Conservation (phyloP, 2,329 filamentous ascomycete genomes). For the Paraphaeosphaeria minitans region DNA sequence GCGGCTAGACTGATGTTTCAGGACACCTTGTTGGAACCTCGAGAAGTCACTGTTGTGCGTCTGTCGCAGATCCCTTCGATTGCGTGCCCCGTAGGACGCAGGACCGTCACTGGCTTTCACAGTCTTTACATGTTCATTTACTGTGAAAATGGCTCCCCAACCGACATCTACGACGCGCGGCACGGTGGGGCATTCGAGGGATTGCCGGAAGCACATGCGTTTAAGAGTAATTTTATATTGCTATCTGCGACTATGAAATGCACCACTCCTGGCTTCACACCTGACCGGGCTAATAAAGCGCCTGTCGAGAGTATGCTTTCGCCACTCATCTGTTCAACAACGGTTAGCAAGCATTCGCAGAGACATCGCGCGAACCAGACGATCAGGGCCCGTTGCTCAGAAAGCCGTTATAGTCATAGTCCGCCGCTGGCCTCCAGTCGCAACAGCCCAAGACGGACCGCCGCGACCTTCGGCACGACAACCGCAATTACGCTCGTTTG, state of each 20-base stretch:
- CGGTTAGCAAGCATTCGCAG: constrained; percentile 12
- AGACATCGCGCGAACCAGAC: constrained; percentile 11
- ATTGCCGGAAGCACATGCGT: not conserved
- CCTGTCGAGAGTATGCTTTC: not conserved
- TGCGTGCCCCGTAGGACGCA: no score
- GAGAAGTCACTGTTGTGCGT: not conserved
- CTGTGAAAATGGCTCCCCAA: not conserved
- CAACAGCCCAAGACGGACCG: constrained; percentile 51
- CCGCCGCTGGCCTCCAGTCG: constrained; percentile 61
- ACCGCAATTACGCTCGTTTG: constrained; percentile 61
- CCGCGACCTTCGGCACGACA: constrained; percentile 51
- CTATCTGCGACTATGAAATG: constrained; percentile 1
- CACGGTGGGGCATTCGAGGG: not conserved
- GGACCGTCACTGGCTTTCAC: not conserved
- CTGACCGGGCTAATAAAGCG: not conserved
- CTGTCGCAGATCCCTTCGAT: not conserved
- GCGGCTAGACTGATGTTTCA: constrained; percentile 37
- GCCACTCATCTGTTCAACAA: constrained; percentile 16
- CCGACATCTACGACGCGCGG: constrained; percentile 1
- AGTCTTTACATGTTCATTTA: not conserved
- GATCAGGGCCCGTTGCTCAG: constrained; percentile 53
- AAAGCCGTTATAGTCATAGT: constrained; percentile 73
- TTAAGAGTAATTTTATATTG: not conserved
- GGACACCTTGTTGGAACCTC: constrained; percentile 8
- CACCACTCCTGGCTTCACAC: not conserved